Base-by-base conservation (phyloP, 495 filamentous ascomycete species). In the Saxophila tyrrhenica region DNA sequence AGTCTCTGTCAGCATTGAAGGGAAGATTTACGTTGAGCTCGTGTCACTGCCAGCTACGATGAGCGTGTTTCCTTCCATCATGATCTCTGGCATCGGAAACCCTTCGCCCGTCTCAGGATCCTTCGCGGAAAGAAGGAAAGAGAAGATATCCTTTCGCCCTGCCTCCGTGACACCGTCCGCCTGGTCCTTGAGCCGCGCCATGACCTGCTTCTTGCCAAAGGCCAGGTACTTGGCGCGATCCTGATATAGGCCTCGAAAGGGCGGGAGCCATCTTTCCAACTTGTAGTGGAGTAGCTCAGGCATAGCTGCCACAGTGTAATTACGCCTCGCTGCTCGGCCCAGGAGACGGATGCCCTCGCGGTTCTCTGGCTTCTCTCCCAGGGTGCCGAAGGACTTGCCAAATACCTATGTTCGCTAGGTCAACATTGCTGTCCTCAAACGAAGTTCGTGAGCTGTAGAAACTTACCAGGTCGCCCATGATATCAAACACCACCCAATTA, bases 181-280 rank as follows among this genome's bases (percentile, higher is more conserved):
- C 20, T 55, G 61, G 21, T 32, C 15, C 49, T 73, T 74, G 41
- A 73, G 78, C 22, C 80, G 73, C 35, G 77, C 72, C 54, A 70
- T 75, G 19, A 76, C 78, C 59, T 81, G 79, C 20, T 17, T 69
- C 0, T 75, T 74, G 3, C 75, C 78, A 59, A 79, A 79, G 65
- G 75, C 72, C 61, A 83, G 80, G 66, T 81, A 83, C 50, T 73
- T 74, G 71, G 74, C 78, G 66, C 2, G 76, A 77, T 48, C 81
- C 70, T 1, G 68, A 70, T n/a, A 72, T 7, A 11, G 72, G 69
- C 0, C 75, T 73, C 1, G 75, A 78, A 58, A 79, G 74, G 75
- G 76, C 61, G 82, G 80, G 48, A 83, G 72, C 53, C 82, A 62
- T 56, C 77, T 75, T 56, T 80, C 78, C 19, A 83, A 69, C 21